Percentiles rank a stretch among this genome's conserved stretches.
Evolutionary conservation across 2,329 filamentous ascomycete species (phyloP).

Genomic region (Metarhizium album): DNA sequence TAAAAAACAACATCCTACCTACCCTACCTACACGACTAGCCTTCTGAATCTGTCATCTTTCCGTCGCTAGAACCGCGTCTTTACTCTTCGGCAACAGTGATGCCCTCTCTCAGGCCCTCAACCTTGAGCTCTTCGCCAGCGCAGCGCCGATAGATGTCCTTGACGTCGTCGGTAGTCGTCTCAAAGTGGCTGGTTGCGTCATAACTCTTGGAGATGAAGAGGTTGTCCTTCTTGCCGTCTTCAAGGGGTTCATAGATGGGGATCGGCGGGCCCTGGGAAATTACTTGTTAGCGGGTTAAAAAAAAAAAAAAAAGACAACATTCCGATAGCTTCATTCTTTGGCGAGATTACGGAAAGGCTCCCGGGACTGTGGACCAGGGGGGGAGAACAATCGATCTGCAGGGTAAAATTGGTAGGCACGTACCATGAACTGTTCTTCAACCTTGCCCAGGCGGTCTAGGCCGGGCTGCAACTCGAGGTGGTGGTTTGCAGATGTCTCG

Average conservation of each 20-base stretch:
- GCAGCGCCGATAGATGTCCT: constrained; percentile 80
- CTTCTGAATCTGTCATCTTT: neutral
- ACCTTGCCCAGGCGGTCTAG: constrained; percentile 86
- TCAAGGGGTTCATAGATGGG: constrained; percentile 87
- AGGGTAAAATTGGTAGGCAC: constrained; percentile 9
- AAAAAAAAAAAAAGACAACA: neutral
- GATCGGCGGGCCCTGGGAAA: constrained; percentile 59
- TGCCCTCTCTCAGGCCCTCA: constrained; percentile 72
- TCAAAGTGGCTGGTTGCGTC: constrained; percentile 98
- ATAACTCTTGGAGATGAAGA: constrained; percentile 98
- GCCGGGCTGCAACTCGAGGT: constrained; percentile 86
- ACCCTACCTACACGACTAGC: neutral
- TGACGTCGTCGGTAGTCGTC: constrained; percentile 81
- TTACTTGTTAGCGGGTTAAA: neutral
- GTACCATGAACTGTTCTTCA: constrained; percentile 92
- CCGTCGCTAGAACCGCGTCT: neutral
- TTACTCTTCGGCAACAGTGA: constrained; percentile 61
- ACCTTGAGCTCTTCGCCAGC: constrained; percentile 80
- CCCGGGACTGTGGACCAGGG: neutral
- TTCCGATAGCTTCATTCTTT: neutral
- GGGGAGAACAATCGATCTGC: neutral
- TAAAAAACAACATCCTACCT: neutral
- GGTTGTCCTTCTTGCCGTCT: constrained; percentile 73
- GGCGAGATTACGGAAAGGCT: neutral
- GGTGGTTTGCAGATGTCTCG: constrained; percentile 84